These are phyloP conservation scores for Wickerhamiella cacticola DNA, from an alignment of 805 yeast species.

Conservation along the genomic window DNA sequence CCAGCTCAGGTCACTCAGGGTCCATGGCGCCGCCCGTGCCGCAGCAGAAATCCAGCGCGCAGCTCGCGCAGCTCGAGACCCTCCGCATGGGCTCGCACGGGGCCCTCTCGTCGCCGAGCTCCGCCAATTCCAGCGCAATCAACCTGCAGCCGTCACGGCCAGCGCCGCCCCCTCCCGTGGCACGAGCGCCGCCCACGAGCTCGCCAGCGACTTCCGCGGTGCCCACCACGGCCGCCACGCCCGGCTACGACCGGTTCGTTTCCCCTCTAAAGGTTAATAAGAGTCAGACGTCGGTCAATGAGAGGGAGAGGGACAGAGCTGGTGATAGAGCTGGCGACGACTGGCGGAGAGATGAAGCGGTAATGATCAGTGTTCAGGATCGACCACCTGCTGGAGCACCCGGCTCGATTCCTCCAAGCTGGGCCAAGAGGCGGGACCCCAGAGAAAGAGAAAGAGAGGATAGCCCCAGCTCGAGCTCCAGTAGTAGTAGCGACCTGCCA, in stretches of 20 bases:
- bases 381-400: neutral
- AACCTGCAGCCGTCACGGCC: slow-evolving; percentile 12
- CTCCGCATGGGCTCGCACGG: too few relatives aligned
- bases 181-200: neutral
- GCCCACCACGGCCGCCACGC: slow-evolving; percentile 7
- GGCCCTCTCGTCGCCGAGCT: too few relatives aligned
- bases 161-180: slow-evolving; percentile 14
- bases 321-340: neutral
- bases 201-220: slow-evolving; percentile 4
- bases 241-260: slow-evolving; percentile 11
- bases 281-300: neutral
- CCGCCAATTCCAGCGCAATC: neutral
- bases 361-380: slow-evolving; percentile 6
- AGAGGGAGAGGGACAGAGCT: neutral
- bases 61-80: slow-evolving; percentile 9
- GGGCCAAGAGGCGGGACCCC: slow-evolving; percentile 6
- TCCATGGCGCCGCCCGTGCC: slow-evolving; percentile 15
- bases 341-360: slow-evolving; percentile 6
- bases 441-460: neutral
- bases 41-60: slow-evolving; percentile 6
- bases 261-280: slow-evolving; percentile 14
- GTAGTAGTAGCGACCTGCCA: neutral
- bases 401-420: neutral
- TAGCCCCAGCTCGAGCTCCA: neutral
- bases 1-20: neutral